Conservation (phyloP, 2,329 filamentous ascomycete genomes). For the Eutypella sp. region DNA sequence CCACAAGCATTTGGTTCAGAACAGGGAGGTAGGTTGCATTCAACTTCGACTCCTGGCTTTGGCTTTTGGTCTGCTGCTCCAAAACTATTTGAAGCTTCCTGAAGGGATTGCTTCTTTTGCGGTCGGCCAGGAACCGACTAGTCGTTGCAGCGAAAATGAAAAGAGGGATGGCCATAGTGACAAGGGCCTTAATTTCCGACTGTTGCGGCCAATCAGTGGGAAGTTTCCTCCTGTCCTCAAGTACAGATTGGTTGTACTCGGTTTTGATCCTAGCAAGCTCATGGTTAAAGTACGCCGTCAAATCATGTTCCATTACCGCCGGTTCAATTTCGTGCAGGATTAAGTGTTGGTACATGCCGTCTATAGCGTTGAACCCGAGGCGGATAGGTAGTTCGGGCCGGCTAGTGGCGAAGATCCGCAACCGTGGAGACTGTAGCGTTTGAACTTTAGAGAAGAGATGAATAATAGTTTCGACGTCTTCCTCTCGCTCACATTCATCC, state of each 20-base stretch:
- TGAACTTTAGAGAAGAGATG: too few relatives aligned
- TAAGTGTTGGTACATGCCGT: too few relatives aligned
- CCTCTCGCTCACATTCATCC: too few relatives aligned
- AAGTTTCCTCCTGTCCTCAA: slow-evolving; percentile 13
- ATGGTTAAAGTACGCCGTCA: slow-evolving; percentile 26
- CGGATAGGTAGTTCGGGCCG: slow-evolving; percentile 35
- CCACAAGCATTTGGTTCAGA: too few relatives aligned
- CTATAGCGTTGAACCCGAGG: slow-evolving; percentile 31
- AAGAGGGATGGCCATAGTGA: slow-evolving; percentile 17
- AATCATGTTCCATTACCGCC: slow-evolving; percentile 30
- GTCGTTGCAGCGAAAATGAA: slow-evolving; percentile 26
- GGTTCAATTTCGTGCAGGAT: slow-evolving; percentile 31
- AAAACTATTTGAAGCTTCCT: slow-evolving; percentile 1
- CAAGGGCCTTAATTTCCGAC: slow-evolving; percentile 5
- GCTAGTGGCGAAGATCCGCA: slow-evolving; percentile 37
- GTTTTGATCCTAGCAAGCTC: slow-evolving; percentile 25
- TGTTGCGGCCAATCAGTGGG: slow-evolving; percentile 25
- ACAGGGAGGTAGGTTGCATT: too few relatives aligned
- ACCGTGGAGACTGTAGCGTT: slow-evolving; percentile 5
- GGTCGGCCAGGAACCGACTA: slow-evolving; percentile 19
- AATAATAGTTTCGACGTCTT: too few relatives aligned
- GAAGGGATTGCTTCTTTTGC: slow-evolving; percentile 4
- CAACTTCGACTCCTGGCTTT: too few relatives aligned
- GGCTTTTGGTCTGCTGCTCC: not conserved
- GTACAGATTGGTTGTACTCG: slow-evolving; percentile 12